These are phyloP conservation scores for Tubosaeta sp. DNA, from an alignment of 768 basidiomycete genomes.

Conservation along the genomic window DNA sequence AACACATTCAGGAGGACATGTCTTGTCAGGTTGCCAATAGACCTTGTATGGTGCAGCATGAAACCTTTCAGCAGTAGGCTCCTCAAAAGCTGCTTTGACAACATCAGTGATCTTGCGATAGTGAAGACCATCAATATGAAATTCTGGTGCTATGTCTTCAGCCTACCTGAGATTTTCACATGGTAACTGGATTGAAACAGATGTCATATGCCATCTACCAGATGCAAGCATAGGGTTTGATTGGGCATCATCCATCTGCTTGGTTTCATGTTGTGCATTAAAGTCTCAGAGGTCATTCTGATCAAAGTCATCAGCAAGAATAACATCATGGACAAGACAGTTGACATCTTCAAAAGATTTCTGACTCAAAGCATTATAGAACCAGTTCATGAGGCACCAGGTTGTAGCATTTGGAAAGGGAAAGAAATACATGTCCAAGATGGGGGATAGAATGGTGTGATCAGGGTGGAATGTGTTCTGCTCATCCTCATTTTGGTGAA, in stretches of 20 bases:
- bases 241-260: not conserved
- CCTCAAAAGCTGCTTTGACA: constrained; percentile 19
- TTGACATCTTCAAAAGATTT: not conserved
- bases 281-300: not conserved
- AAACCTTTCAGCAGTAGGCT: constrained; percentile 9
- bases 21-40: constrained; percentile 5
- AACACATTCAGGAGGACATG: constrained; percentile 9
- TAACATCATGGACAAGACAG: not conserved
- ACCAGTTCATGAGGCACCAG: not conserved
- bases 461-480: not conserved
- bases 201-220: constrained; percentile 10
- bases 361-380: not conserved
- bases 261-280: not conserved
- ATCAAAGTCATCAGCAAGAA: not conserved
- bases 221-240: too few relatives aligned
- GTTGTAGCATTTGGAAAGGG: not conserved
- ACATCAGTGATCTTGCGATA: constrained; percentile 21
- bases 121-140: constrained; percentile 26
- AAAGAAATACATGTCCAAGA: not conserved
- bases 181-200: constrained; percentile 5
- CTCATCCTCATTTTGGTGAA: too few relatives aligned
- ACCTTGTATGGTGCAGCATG: constrained; percentile 15
- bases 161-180: not conserved
- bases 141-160: not conserved
- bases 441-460: too few relatives aligned